A percentile compares a stretch with the other conserved stretches of the same genome.
Evolutionary conservation across 2,329 filamentous ascomycete species (phyloP).

Genomic region (Hypoxylon sp.): DNA sequence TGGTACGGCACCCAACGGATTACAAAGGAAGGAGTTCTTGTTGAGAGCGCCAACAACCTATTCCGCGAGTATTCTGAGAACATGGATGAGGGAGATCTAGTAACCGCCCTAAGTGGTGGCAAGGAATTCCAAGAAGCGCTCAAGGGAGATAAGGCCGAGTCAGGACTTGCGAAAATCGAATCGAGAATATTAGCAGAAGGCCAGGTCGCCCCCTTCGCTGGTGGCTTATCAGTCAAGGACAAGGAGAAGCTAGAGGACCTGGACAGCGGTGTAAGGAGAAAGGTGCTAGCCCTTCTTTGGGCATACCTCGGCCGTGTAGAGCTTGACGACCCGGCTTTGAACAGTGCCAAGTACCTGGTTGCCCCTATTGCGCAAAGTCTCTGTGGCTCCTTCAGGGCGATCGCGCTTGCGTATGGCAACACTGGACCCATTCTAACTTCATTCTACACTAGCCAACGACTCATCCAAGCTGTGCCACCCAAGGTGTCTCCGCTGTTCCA

Average conservation of each 20-base stretch:
- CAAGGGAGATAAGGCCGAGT: constrained; percentile 82
- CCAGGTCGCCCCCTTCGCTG: constrained; percentile 65
- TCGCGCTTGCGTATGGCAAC: constrained; percentile 88
- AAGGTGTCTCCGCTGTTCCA: constrained; percentile 90
- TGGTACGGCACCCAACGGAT: constrained; percentile 97
- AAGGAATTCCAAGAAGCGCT: constrained; percentile 86
- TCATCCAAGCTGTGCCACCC: constrained; percentile 91
- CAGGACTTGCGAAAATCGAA: constrained; percentile 86
- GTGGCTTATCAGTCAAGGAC: constrained; percentile 79
- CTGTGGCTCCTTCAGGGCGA: constrained; percentile 88
- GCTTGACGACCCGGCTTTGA: constrained; percentile 81
- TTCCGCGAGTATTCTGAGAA: constrained; percentile 93
- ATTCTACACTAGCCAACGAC: constrained; percentile 84
- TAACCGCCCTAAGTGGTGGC: constrained; percentile 85
- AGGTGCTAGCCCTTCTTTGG: constrained; percentile 92
- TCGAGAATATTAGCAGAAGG: constrained; percentile 79
- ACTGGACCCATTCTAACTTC: constrained; percentile 85
- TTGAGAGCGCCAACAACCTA: constrained; percentile 93
- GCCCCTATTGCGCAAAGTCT: constrained; percentile 88
- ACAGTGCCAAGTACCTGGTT: constrained; percentile 89
- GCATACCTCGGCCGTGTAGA: constrained; percentile 93
- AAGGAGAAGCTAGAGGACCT: constrained; percentile 82
- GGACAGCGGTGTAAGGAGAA: constrained; percentile 84
- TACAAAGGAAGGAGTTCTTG: constrained; percentile 93
- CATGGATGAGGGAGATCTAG: constrained; percentile 83